These are phyloP conservation scores for Globisporangium apiculatum DNA, from an alignment of 352 stramenopile species.

Conservation along the genomic window DNA sequence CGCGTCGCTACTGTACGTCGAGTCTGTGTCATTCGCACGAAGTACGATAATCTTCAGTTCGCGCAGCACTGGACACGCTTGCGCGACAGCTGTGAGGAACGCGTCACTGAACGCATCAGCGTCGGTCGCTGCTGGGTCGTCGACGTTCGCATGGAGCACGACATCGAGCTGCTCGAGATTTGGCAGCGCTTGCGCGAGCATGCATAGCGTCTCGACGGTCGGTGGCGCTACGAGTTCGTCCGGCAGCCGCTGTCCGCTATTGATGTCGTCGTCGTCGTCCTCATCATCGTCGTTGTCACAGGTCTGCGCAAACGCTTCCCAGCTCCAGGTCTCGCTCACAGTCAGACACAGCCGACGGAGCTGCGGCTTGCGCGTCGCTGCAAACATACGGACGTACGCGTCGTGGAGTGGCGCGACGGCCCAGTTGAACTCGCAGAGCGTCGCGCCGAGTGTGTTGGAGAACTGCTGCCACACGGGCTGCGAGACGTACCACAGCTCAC, in stretches of 20 bases:
- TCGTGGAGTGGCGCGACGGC: slow-evolving; percentile 12
- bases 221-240: slow-evolving; percentile 8
- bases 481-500: slow-evolving; percentile 16
- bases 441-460: neutral
- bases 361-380: slow-evolving; percentile 3
- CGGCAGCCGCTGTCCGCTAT: neutral
- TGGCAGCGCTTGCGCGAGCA: neutral
- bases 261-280: neutral
- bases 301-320: slow-evolving; percentile 6
- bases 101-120: slow-evolving; percentile 8
- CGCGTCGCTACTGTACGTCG: neutral
- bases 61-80: slow-evolving; percentile 2
- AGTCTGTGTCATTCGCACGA: too few species aligned
- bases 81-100: slow-evolving; percentile 4
- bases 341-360: slow-evolving; percentile 7
- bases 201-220: slow-evolving; percentile 2
- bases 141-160: slow-evolving; percentile 10
- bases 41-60: slow-evolving; percentile 11
- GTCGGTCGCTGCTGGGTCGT: slow-evolving; percentile 1
- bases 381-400: slow-evolving; percentile 9
- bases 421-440: slow-evolving; percentile 16
- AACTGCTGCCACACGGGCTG: slow-evolving; percentile 3
- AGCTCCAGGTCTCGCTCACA: slow-evolving; percentile 13
- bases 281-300: neutral
- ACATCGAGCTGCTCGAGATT: slow-evolving; percentile 8